Evolutionary conservation across 352 stramenopile species (phyloP).

Genomic region (Phytophthora lateralis): DNA sequence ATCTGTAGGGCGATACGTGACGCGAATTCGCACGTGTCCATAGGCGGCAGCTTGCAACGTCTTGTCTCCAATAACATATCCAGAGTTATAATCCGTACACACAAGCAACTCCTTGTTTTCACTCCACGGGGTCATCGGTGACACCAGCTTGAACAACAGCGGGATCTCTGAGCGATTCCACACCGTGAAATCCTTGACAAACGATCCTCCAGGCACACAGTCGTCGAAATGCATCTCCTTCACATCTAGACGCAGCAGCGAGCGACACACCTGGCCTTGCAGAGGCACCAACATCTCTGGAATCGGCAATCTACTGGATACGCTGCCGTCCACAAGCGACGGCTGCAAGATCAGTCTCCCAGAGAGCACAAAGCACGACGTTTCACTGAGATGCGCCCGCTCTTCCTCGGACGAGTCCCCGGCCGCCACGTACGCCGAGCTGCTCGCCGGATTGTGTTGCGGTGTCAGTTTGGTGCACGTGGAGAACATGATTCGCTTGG

Average conservation of each 20-base stretch:
- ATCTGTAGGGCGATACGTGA: constrained; percentile 84
- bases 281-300: constrained; percentile 78
- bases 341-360: constrained; percentile 67
- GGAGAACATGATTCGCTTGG: constrained; percentile 74
- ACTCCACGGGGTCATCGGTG: constrained; percentile 66
- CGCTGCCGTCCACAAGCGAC: constrained; percentile 38
- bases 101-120: constrained; percentile 75
- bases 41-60: constrained; percentile 84
- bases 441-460: constrained; percentile 28
- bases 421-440: constrained; percentile 29
- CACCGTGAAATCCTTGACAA: constrained; percentile 91
- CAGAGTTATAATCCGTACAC: constrained; percentile 89
- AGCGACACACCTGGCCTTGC: constrained; percentile 84
- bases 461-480: constrained; percentile 67
- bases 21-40: constrained; percentile 83
- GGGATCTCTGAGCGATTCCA: constrained; percentile 91
- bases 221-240: constrained; percentile 91
- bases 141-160: constrained; percentile 85
- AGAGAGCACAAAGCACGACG: constrained; percentile 76
- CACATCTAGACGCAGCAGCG: constrained; percentile 80
- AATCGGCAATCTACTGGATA: constrained; percentile 34
- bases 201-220: constrained; percentile 84
- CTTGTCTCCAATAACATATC: constrained; percentile 82
- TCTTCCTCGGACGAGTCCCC: constrained; percentile 87
- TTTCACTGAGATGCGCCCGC: constrained; percentile 81